Base-by-base conservation (phyloP, 208 protist species). In the Leishmania braziliensis region DNA sequence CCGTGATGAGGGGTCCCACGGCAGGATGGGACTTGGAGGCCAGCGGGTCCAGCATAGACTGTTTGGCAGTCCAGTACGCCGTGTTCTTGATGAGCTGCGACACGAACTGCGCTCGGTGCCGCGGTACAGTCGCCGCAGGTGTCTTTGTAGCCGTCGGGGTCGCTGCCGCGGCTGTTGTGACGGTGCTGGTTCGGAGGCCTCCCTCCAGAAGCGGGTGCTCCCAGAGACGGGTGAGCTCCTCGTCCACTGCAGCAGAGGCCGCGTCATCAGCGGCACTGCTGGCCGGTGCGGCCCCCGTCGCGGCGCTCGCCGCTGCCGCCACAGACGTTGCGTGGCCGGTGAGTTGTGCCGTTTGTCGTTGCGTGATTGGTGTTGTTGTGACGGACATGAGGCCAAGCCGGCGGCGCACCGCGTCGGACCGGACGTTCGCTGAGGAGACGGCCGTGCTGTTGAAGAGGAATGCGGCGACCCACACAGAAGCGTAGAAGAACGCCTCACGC, bases 361-460 rank as follows among this genome's bases (percentile, higher is more conserved):
- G 63, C 12, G 76, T 79, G 6, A 46, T 86, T 2, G 82, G 82
- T 0, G 82, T 86, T n/a, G 82, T 73, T 2, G 82, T 86, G 18
- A 86, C 78, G 8, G 82, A 86, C 56, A 69, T 62, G 71, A 82
- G 48, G 12, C 82, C 82, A 16, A 86, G 82, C 4, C 82, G 82
- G 68, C 80, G 82, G 16, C 82, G 78, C 62, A 86, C 82, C 74
- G 39, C 66, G 18, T 68, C 82, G n/a, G 68, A 58, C 66, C 75
- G 79, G 54, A 86, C 78, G 33, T 73, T 79, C 4, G 82, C 71
- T 6, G 82, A 80, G 43, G 82, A 86, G 29, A 82, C 82, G 46
- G 82, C 50, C 23, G 78, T 75, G 77, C 78, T 75, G 78, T 82
- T 86, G 78, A 82, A 73, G 73, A 86, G 82, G 56, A 86, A 86